Conservation (phyloP, 805 yeast genomes). For the Tetrapisispora pingtungensis region DNA sequence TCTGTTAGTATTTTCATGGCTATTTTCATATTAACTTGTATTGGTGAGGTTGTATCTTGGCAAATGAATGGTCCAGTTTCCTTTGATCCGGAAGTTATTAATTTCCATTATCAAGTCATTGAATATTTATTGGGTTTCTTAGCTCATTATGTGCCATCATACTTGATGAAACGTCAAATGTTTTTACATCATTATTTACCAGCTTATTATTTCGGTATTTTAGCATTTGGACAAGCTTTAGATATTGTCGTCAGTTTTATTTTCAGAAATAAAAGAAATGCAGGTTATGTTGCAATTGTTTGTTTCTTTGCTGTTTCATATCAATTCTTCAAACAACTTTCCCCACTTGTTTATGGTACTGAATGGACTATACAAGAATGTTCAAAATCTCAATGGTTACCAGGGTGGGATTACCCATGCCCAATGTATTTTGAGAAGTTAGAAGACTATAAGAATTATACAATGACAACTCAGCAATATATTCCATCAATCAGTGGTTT, state of each 20-base stretch:
- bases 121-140: constrained; percentile 62
- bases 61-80: constrained; percentile 48
- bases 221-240: constrained; percentile 61
- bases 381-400: constrained; percentile 44
- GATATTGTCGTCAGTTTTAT: constrained; percentile 42
- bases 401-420: constrained; percentile 88
- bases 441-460: constrained; percentile 19
- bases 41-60: constrained; percentile 46
- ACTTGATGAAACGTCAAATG: constrained; percentile 84
- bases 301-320: constrained; percentile 41
- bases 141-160: constrained; percentile 64
- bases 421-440: constrained; percentile 34
- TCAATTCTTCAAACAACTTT: constrained; percentile 47
- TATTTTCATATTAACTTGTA: constrained; percentile 39
- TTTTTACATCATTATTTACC: constrained; percentile 92
- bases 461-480: neutral
- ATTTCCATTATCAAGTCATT: constrained; percentile 54
- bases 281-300: constrained; percentile 38
- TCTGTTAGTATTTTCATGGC: constrained; percentile 44
- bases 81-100: constrained; percentile 43
- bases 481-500: neutral
- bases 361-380: constrained; percentile 73
- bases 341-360: constrained; percentile 68
- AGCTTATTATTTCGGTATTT: constrained; percentile 77
- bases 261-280: constrained; percentile 33